Conservation (phyloP, 177 flowering plant genomes). For the Vitis hybrid region DNA sequence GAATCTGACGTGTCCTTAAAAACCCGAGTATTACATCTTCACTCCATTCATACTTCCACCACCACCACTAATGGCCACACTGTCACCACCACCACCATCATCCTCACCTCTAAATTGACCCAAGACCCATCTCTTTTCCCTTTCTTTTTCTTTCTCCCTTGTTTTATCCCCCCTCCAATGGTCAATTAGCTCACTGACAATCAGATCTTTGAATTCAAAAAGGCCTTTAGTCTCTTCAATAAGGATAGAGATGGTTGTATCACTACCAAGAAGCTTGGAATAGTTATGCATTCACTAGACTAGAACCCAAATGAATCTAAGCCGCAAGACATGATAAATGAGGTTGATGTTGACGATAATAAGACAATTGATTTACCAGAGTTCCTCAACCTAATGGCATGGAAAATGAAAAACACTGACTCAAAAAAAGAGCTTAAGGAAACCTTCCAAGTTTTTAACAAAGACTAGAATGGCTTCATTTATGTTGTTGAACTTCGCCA, state of each 20-base stretch:
- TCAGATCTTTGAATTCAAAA: too few relatives aligned
- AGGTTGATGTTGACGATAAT: conserved; percentile 64
- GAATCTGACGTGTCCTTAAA: too few relatives aligned
- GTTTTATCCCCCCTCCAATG: too few relatives aligned
- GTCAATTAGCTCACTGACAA: too few relatives aligned
- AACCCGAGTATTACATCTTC: too few relatives aligned
- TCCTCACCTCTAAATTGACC: too few relatives aligned
- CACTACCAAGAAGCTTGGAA: conserved; percentile 62
- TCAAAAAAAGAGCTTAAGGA: conserved; percentile 64
- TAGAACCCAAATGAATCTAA: conserved; percentile 63
- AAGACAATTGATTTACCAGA: conserved; percentile 60
- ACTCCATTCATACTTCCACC: too few relatives aligned
- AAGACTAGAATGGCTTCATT: conserved; percentile 62
- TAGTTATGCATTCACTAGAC: conserved; percentile 55
- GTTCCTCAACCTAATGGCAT: conserved; percentile 56
- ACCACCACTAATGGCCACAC: too few relatives aligned
- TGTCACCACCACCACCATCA: too few relatives aligned
- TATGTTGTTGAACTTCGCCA: conserved; percentile 66
- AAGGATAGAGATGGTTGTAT: conserved; percentile 32
- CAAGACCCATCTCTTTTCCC: too few relatives aligned
- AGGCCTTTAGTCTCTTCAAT: too few relatives aligned
- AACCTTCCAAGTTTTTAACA: conserved; percentile 59
- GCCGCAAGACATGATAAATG: conserved; percentile 64
- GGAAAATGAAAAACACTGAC: conserved; percentile 63
- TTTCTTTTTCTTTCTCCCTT: too few relatives aligned